Evolutionary conservation across 306 rosid species (phyloP).

Genomic region (Vicia sativa): DNA sequence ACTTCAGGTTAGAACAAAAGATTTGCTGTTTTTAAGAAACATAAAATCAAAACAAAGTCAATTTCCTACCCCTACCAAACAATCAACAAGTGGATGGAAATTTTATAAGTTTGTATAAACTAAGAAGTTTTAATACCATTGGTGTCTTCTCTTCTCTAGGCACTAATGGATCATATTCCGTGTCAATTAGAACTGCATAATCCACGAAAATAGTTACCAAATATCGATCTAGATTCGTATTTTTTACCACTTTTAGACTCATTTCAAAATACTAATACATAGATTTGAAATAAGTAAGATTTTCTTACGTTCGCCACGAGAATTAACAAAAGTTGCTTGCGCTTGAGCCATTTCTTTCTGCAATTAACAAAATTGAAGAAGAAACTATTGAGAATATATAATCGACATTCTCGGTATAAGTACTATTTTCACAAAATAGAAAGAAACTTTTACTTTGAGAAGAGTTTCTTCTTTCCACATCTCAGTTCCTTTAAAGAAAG

Average conservation of each 20-base stretch:
- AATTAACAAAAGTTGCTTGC: slow-evolving; percentile 48
- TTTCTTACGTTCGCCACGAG: slow-evolving; percentile 74
- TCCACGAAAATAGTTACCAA: slow-evolving; percentile 11
- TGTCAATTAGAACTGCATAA: slow-evolving; percentile 69
- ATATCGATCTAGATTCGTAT: background rate
- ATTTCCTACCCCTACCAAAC: slow-evolving; percentile 19
- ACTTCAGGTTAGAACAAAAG: slow-evolving; percentile 67
- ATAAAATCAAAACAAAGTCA: background rate
- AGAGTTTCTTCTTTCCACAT: slow-evolving; percentile 94
- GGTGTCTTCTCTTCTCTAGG: slow-evolving; percentile 66
- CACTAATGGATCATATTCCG: slow-evolving; percentile 58
- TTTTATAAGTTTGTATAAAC: background rate
- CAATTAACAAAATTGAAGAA: slow-evolving; percentile 13
- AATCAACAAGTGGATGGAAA: slow-evolving; percentile 3
- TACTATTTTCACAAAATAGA: too few relatives aligned
- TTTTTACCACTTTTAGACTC: background rate
- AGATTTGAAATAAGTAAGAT: background rate
- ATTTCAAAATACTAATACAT: slow-evolving; percentile 6
- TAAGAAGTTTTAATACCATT: slow-evolving; percentile 46
- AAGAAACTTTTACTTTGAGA: slow-evolving; percentile 45
- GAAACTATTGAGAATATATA: background rate
- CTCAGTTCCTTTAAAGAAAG: slow-evolving; percentile 68
- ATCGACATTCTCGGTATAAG: too few relatives aligned
- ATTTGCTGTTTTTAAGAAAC: slow-evolving; percentile 54
- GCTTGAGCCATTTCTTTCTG: slow-evolving; percentile 65